These are phyloP conservation scores for Mantamonas sphyraenae DNA, from an alignment of 78 protist genomes.

Conservation along the genomic window DNA sequence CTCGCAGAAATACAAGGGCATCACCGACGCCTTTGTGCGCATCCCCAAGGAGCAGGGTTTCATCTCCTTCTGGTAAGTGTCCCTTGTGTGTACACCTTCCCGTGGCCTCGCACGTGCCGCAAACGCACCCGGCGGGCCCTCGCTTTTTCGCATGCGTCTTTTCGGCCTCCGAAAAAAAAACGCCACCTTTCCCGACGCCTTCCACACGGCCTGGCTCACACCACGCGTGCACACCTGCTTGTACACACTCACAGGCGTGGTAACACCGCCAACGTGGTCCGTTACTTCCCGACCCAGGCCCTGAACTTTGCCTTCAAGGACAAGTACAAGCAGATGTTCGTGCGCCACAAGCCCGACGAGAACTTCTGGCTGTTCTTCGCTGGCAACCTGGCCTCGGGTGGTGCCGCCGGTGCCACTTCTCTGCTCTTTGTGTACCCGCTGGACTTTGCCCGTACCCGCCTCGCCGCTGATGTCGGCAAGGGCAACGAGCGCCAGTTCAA, in stretches of 20 bases:
- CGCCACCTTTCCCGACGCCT: too few relatives aligned
- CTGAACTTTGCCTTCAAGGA: conserved; percentile 97
- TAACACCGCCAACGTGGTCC: conserved; percentile 88
- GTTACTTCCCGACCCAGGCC: conserved; percentile 98
- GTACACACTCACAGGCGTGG: conserved; percentile 87
- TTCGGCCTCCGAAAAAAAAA: too few relatives aligned
- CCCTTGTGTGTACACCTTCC: too few relatives aligned
- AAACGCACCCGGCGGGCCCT: too few relatives aligned
- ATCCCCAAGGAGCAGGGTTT: conserved; percentile 87
- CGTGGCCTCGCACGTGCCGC: too few relatives aligned
- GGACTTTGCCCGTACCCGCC: conserved; percentile 96
- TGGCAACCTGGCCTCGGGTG: conserved; percentile 92
- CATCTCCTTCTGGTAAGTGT: conserved; percentile 33
- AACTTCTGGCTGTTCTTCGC: conserved; percentile 50
- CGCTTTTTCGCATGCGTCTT: too few relatives aligned
- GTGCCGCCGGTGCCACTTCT: conserved; percentile 94
- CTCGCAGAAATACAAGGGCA: conserved; percentile 78
- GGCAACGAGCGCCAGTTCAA: conserved; percentile 81
- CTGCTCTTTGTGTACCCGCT: conserved; percentile 89
- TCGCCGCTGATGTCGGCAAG: conserved; percentile 73
- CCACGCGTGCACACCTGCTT: too few relatives aligned
- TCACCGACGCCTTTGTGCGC: conserved; percentile 83
- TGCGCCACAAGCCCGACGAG: conserved; percentile 21
- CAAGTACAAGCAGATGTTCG: conserved; percentile 76
- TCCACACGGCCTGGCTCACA: too few relatives aligned